Percentiles rank a stretch among this genome's conserved stretches.
phyloP scores from a whole-genome alignment of 2,329 filamentous ascomycete genomes.

The Cladosporium sp. region DNA sequence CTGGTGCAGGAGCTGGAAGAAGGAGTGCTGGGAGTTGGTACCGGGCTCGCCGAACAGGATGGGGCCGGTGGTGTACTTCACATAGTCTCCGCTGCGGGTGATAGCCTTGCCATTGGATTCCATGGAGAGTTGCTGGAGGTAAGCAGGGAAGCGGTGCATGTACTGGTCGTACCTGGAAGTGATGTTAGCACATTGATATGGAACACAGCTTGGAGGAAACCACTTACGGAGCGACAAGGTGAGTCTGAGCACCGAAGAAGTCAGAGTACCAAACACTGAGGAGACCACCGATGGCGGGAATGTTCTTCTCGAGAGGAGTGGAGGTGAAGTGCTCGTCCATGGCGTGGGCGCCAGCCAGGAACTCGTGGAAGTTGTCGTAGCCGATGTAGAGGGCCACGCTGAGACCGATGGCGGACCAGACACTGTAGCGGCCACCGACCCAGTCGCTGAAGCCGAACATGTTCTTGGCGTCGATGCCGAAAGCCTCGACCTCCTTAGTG shows the following conservation, averaged over 20 bases:
- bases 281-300: constrained; percentile 84
- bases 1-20: constrained; percentile 99
- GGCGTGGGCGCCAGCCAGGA: constrained; percentile 86
- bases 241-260: constrained; percentile 97
- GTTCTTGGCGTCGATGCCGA: constrained; percentile 97
- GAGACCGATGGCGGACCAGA: constrained; percentile 97
- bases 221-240: constrained; percentile 86
- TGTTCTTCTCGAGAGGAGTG: constrained; percentile 88
- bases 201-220: constrained; percentile 1
- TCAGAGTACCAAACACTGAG: constrained; percentile 98
- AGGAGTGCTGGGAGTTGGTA: constrained; percentile 98
- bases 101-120: constrained; percentile 99
- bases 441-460: constrained; percentile 99
- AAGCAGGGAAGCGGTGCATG: constrained; percentile 96
- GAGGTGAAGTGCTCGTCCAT: constrained; percentile 99
- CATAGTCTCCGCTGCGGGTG: constrained; percentile 76
- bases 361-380: constrained; percentile 95
- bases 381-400: constrained; percentile 93
- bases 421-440: constrained; percentile 96
- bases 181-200: constrained; percentile 15
- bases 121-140: constrained; percentile 98
- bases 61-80: constrained; percentile 95
- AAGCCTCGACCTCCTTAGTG: constrained; percentile 90
- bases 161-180: constrained; percentile 83
- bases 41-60: constrained; percentile 97